These are phyloP conservation scores for Cyanophora paradoxa DNA, from an alignment of 78 protist species.

Conservation along the genomic window DNA sequence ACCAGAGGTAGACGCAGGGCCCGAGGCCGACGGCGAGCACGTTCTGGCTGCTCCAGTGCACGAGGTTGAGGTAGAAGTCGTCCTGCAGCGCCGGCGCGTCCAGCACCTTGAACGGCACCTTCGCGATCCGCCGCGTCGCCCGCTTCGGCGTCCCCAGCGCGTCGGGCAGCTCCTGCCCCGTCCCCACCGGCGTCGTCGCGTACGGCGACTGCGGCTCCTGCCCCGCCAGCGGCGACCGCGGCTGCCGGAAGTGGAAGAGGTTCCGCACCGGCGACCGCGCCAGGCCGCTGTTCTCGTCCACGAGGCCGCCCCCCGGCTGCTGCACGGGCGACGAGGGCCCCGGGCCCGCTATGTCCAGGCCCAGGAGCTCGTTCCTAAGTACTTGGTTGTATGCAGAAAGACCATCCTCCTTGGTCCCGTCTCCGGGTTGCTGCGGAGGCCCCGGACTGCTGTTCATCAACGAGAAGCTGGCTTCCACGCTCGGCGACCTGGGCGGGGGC, in stretches of 20 bases:
- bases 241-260: constrained; percentile 6
- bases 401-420: too few species aligned
- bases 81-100: constrained; percentile 46
- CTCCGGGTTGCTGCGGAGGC: not conserved
- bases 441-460: not conserved
- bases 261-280: not conserved
- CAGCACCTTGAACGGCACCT: constrained; percentile 29
- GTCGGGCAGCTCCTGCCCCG: too few species aligned
- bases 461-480: not conserved
- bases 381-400: too few species aligned
- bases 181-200: too few species aligned
- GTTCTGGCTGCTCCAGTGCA: constrained; percentile 35
- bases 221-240: not conserved
- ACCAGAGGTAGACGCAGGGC: constrained; percentile 34
- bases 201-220: too few species aligned
- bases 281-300: not conserved
- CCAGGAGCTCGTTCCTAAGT: too few species aligned
- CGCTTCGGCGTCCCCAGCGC: too few species aligned
- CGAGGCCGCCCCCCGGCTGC: not conserved
- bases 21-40: constrained; percentile 55
- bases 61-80: constrained; percentile 42
- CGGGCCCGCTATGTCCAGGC: too few species aligned
- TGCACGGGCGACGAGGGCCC: too few species aligned
- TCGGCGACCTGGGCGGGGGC: not conserved
- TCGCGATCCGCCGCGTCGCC: constrained; percentile 11